Evolutionary conservation across 176 grass and related monocot species (phyloP), one percentile per base, ranked within the genome.

Genomic region (Carex pumila): DNA sequence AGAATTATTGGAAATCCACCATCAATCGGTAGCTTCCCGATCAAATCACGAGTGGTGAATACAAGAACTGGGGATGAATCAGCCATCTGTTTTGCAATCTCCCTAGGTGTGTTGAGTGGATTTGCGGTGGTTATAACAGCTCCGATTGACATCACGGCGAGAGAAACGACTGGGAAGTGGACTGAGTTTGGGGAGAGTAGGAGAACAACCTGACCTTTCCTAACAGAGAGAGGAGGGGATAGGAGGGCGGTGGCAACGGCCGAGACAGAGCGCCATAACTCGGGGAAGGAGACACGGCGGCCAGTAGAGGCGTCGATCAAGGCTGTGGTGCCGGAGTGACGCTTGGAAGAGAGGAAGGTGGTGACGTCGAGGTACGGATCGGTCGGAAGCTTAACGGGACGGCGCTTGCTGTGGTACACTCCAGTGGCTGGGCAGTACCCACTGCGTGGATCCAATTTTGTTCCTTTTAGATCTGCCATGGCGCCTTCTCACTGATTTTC

Each of bases 181-280:
- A 92, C 56, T 55, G 94, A 97, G 52, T 97, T 97, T 3, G 94
- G 90, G 74, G 94, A 97, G 84, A 94, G 87, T 79, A 97, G 88
- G 81, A 97, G 94, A 82, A 86, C 90, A 4, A 92, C 92, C 14
- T 87, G 76, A 65, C 90, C 88, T 89, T 94, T 97, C 83, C 81
- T 79, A 47, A 97, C 76, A 30, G 87, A 87, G 79, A 97, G 81
- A 9, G 94, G 92, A 25, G 89, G 92, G 54, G 92, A 80, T 0
- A 91, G 25, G 73, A 97, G 94, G n/a, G 92, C 90, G n/a, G 92
- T 64, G 14, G 94, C 87, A 5, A 88, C 84, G 0, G 90, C 90
- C 10, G 89, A 82, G 7, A 97, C 94, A 0, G 90, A 67, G 12
- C 71, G 89, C 94, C 94, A 97, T 57, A 97, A 87, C 9, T 90